Percentiles rank a stretch among this genome's conserved stretches.
Evolutionary conservation across 805 yeast species (phyloP).

Genomic region (Candida caryicola): DNA sequence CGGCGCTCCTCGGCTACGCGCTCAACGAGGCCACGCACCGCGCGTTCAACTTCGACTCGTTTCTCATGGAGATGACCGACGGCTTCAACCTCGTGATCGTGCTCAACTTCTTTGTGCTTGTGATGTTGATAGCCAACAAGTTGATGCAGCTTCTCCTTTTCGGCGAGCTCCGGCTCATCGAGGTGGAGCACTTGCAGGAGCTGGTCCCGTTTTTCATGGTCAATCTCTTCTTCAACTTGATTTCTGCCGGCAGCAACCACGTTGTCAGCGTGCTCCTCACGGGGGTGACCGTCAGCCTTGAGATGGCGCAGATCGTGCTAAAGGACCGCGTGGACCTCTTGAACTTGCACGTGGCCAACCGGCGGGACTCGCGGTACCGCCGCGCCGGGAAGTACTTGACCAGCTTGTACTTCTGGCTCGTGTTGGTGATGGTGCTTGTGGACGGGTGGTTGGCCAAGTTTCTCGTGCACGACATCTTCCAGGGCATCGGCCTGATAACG

Average conservation of each 20-base stretch:
- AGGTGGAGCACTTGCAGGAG: slow-evolving; percentile 59
- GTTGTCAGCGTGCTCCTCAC: slow-evolving; percentile 45
- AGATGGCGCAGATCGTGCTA: slow-evolving; percentile 76
- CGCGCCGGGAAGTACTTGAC: slow-evolving; percentile 33
- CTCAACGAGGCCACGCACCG: slow-evolving; percentile 1
- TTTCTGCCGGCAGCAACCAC: slow-evolving; percentile 61
- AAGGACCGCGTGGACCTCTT: slow-evolving; percentile 48
- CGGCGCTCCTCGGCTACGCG: slow-evolving; percentile 13
- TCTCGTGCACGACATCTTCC: slow-evolving; percentile 56
- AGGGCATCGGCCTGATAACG: slow-evolving; percentile 49
- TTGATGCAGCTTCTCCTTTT: slow-evolving; percentile 54
- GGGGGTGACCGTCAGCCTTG: slow-evolving; percentile 37
- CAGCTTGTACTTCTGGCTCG: slow-evolving; percentile 44
- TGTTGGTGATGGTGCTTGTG: slow-evolving; percentile 41
- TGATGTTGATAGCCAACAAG: slow-evolving; percentile 29
- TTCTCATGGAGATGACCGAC: slow-evolving; percentile 29
- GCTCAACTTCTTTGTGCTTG: slow-evolving; percentile 22
- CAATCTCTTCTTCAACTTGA: slow-evolving; percentile 60
- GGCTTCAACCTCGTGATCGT: slow-evolving; percentile 28
- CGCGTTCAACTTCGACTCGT: slow-evolving; percentile 22
- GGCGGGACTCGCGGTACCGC: slow-evolving; percentile 11
- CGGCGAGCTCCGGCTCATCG: slow-evolving; percentile 73
- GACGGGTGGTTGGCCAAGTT: slow-evolving; percentile 54
- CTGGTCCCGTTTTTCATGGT: slow-evolving; percentile 32
- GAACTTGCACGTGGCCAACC: slow-evolving; percentile 27